Base-by-base conservation (phyloP, 192 early-diverging fungal species). In the Lunasporangiospora selenospora region DNA sequence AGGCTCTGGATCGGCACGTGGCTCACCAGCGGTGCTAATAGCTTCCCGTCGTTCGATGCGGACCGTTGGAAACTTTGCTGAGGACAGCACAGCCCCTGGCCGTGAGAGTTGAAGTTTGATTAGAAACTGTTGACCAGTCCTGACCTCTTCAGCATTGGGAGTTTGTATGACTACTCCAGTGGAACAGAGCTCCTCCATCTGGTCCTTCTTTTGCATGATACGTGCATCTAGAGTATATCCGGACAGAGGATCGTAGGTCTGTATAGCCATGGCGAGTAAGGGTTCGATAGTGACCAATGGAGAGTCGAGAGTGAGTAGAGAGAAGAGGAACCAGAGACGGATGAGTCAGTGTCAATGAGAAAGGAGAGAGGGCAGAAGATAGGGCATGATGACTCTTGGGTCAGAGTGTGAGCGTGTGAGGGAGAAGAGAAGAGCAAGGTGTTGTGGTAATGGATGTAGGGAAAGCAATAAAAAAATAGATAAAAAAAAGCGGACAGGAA, bases 181-280 rank as follows among this genome's bases (percentile, higher is more conserved):
- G 12, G 49, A 13, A 13, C 49, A 51, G 18, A 58, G 32, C 34
- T 63, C 60, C 1, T 63, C 69, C 48, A 73, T 62, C 29, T 73
- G 69, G 41, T 73, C 69, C 39, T 73, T 73, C 42, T 73, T 73
- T 46, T 63, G 69, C n/a, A 73, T 62, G 37, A 73, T 73, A 40
- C 69, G 21, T 46, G 69, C 69, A 19, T 73, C 61, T 29, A 73
- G 53, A 6, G 39, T 44, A 33, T 57, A 71, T 0, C 67, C 53
- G 1, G 3, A 30, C 23, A 67, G n/a, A n/a, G n/a, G n/a, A n/a
- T n/a, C n/a, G n/a, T n/a, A n/a, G n/a, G n/a, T n/a, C n/a, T n/a
- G n/a, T n/a, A n/a, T n/a, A n/a, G n/a, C n/a, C n/a, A n/a, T n/a
- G n/a, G n/a, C n/a, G n/a, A n/a, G n/a, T n/a, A n/a, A n/a, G n/a